Base-by-base conservation (phyloP, 345 rosid species). In the Acer negundo region DNA sequence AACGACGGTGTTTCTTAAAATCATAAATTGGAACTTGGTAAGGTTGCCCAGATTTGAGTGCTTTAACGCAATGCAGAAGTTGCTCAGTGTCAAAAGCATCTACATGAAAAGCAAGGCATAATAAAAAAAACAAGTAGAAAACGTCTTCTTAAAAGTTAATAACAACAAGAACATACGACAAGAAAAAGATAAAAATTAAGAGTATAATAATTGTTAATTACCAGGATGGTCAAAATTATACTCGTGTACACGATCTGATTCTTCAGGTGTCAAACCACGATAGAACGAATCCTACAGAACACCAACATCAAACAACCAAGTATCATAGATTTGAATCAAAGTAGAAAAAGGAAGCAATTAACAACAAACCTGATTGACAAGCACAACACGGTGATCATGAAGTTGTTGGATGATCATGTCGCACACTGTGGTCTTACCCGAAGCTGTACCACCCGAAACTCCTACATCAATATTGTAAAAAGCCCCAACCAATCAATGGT, bases 221-320 rank as follows among this genome's bases (percentile, higher is more conserved):
- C 98, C 99, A 51, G 99, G 98, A 83, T 97, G 99, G 72, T 97
- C 99, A 80, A 97, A 97, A 88, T 97, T 97, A 82, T 97, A 97
- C 86, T 97, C 99, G 17, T 93, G 97, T 22, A 88, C 99, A 65
- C 88, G 92, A 69, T 86, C 80, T 35, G 85, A 75, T 82, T 97
- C 98, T 81, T 90, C 93, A 77, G 93, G 81, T 5, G 92, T 97
- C 85, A 97, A 73, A 69, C 99, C 98, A 69, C 97, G 97, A 74
- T 97, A 97, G 81, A 97, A 97, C 0, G 98, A 94, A 85, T 97
- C 99, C 99, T 95, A 73, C 78, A 79, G 62, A 63, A 81, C 13
- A 63, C 51, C 35, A 20, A 47, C 6, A 47, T 22, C 31, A 71
- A 71, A 49, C 20, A 65, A 66, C 13, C 20, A 59, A 59, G 22